Evolutionary conservation across 1,284 basidiomycete species (phyloP), one percentile per base, ranked within the genome.

Genomic region (Rhodotorula sp.): DNA sequence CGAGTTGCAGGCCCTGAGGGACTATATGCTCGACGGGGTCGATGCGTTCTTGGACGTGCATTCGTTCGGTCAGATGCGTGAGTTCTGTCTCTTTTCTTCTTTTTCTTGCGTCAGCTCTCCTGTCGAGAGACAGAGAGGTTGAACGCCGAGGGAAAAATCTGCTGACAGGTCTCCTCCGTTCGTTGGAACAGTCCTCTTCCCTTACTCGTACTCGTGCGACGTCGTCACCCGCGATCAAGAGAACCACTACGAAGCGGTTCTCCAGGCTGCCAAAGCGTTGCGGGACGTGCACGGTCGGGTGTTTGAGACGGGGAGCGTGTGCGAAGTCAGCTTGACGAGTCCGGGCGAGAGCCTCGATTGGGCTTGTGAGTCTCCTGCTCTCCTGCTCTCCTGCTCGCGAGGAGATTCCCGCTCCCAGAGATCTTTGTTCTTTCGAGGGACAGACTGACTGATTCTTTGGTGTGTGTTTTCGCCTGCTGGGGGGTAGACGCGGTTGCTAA

Each of bases 51-150:
- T 94, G 31, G 91, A 93, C 80, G 79, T 94, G 69, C 86, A 93
- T 76, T 89, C 87, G 76, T 94, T 93, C 79, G 91, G 91, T 0
- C 91, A 95, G 80, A 88, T 91, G 84, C 80, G 91, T 92, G 31
- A 67, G 76, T 67, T 16, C n/a, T 51, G 6, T 51, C 15, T 34
- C 31, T 34, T 34, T 39, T 39, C 39, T 43, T 12, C 39, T 43
- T 43, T 34, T 20, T 4, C 62, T 23, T 34, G 18, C 26, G 26
- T 54, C 14, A 6, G 0, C 23, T 56, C 66, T 26, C 77, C 73
- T 88, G 85, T 58, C 14, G 5, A 29, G 39, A 14, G n/a, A 34
- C 34, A 46, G n/a, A 34, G 3, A 46, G 34, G 51, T 62, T 39
- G 52, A 56, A 21, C 14, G 23, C 23, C 51, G 51, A 7, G 21